Evolutionary conservation across 2,329 filamentous ascomycete species (phyloP), one percentile per base, ranked within the genome.

Genomic region (Ophiostoma angusticollis): DNA sequence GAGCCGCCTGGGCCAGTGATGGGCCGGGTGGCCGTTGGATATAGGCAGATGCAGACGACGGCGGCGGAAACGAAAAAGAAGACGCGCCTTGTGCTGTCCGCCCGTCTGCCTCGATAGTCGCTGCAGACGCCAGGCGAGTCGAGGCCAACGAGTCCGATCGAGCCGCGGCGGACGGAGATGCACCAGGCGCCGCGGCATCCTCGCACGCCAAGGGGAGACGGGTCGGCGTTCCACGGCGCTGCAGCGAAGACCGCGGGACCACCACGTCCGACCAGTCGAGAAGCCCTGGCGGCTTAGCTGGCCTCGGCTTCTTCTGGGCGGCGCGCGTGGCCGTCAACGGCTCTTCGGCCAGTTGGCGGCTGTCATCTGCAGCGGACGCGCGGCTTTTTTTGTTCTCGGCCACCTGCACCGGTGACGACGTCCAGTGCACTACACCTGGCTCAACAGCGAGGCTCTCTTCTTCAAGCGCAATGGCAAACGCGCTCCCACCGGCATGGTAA

Each of bases 401-500:
- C 30, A 13, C 16, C 22, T 8, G 32, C 9, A 13, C 14, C 9
- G 31, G 13, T 17, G 37, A 19, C 9, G 24, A 8, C 30, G 31
- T 21, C 41, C 39, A 45, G 8, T 42, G 37, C 1, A 41, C 22
- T 18, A 35, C 29, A 5, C 30, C 37, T n/a, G 32, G 40, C 14
- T 46, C 40, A 5, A 19, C 37, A 7, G 34, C 18, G 9, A 43
- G n/a, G 19, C 32, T 17, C 22, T 54, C 52, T 32, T 54, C 53
- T 28, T 52, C 49, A 13, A 50, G 39, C 6, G 47, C 45, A 14
- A 46, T 19, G 1, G 48, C 49, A 17, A 52, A 37, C 6, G 48
- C 45, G 23, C 42, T 45, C 18, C 55, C 55, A 17, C 49, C 49
- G 9, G 56, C 47, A 32, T 59, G 54, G 44, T 67, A 66, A 13